A percentile compares a stretch with the other conserved stretches of the same genome.
Evolutionary conservation across 441 rosid species (phyloP).

Genomic region (Eutrema salsugineum): DNA sequence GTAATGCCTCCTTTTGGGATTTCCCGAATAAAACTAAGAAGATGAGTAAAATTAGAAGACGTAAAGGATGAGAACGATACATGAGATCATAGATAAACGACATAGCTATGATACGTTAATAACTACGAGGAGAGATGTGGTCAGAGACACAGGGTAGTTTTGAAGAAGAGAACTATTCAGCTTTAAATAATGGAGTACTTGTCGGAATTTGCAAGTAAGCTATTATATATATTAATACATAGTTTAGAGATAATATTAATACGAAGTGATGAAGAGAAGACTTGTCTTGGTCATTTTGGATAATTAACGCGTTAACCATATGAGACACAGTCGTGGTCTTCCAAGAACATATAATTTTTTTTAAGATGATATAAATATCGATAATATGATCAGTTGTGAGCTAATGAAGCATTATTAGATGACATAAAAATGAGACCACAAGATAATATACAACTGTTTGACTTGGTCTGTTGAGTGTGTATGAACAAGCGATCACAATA

Average conservation of each 20-base stretch:
- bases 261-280: neutral
- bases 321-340: conserved; percentile 11
- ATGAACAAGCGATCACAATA: too few relatives aligned
- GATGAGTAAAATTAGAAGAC: neutral
- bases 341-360: neutral
- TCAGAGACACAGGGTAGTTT: neutral
- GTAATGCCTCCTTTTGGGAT: conserved; percentile 19
- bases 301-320: neutral
- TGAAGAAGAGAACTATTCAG: neutral
- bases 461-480: too few relatives aligned
- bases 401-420: too few relatives aligned
- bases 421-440: too few relatives aligned
- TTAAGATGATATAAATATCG: neutral
- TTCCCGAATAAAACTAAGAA: neutral
- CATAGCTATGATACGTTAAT: neutral
- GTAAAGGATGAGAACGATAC: conserved; percentile 2
- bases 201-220: conserved; percentile 14
- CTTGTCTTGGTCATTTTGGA: conserved; percentile 1
- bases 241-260: neutral
- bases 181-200: neutral
- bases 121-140: neutral
- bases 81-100: neutral
- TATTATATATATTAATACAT: neutral
- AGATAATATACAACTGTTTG: too few relatives aligned
- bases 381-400: neutral